phyloP scores from a whole-genome alignment of 2,329 filamentous ascomycete species.

The Cladosporium sp. region DNA sequence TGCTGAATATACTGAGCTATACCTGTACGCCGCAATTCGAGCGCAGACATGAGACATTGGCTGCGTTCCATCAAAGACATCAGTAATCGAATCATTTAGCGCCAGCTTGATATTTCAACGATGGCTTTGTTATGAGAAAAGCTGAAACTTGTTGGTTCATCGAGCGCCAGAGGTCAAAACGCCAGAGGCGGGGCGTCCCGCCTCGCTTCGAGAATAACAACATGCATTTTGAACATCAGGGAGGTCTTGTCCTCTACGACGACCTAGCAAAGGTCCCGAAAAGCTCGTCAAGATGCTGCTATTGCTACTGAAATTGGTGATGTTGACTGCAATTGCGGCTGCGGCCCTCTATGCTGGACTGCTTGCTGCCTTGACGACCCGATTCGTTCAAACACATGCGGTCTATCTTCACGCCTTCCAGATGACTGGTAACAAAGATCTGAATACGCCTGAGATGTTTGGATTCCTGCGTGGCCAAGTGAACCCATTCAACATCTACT shows the following conservation, averaged over 20 bases:
- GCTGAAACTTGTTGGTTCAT: not conserved
- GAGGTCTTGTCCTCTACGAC: not conserved
- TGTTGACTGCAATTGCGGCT: constrained; percentile 9
- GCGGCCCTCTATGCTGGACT: constrained; percentile 40
- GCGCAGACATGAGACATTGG: too few relatives aligned
- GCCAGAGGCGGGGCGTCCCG: not conserved
- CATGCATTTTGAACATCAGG: not conserved
- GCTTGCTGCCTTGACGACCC: constrained; percentile 44
- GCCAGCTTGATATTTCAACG: not conserved
- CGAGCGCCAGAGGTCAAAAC: not conserved
- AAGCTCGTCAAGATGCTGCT: not conserved
- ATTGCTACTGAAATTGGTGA: not conserved
- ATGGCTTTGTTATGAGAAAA: not conserved
- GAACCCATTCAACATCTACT: constrained; percentile 45
- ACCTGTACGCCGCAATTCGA: not conserved
- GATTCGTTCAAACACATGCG: constrained; percentile 51
- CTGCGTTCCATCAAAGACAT: not conserved
- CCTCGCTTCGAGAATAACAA: not conserved
- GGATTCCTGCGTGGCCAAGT: constrained; percentile 49
- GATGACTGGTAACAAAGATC: constrained; percentile 53
- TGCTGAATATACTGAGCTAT: not conserved
- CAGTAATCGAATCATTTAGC: not conserved
- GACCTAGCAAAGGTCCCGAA: not conserved
- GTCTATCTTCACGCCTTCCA: constrained; percentile 54
- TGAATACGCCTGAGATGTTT: constrained; percentile 46